Evolutionary conservation across 306 rosid species (phyloP).

Genomic region (Vigna reflexopilosa): DNA sequence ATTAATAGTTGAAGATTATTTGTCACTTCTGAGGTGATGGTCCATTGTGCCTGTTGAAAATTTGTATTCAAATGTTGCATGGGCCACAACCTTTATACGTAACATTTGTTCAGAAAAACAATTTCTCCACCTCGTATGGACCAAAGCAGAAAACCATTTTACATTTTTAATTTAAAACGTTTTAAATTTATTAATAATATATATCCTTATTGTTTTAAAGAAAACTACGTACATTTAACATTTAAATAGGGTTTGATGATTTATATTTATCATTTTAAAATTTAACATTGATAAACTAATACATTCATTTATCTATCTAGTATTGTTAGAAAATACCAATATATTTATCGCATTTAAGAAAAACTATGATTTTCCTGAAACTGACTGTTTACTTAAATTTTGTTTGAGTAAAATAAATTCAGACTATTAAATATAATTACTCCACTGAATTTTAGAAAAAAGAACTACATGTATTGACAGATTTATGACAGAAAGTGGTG

Average conservation of each 20-base stretch:
- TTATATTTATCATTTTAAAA: not conserved
- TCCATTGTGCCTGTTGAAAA: not conserved
- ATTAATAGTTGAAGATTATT: not conserved
- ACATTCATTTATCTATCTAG: too few relatives aligned
- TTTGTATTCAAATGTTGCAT: not conserved
- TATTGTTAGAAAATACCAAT: too few relatives aligned
- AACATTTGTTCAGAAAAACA: not conserved
- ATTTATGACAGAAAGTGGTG: not conserved
- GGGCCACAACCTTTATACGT: not conserved
- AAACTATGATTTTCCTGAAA: too few relatives aligned
- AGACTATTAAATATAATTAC: not conserved
- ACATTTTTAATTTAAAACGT: not conserved
- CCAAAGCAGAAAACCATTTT: not conserved
- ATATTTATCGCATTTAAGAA: too few relatives aligned
- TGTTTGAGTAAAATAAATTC: too few relatives aligned
- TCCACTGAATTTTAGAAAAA: not conserved
- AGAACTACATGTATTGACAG: not conserved
- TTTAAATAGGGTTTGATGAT: too few relatives aligned
- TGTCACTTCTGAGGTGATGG: conserved; percentile 21
- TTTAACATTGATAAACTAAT: not conserved
- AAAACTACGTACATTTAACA: not conserved
- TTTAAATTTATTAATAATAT: not conserved
- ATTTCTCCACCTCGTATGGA: not conserved
- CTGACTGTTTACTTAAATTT: too few relatives aligned
- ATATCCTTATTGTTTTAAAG: not conserved